These are phyloP conservation scores for Acacia concinna DNA, from an alignment of 331 rosid genomes.

Conservation along the genomic window DNA sequence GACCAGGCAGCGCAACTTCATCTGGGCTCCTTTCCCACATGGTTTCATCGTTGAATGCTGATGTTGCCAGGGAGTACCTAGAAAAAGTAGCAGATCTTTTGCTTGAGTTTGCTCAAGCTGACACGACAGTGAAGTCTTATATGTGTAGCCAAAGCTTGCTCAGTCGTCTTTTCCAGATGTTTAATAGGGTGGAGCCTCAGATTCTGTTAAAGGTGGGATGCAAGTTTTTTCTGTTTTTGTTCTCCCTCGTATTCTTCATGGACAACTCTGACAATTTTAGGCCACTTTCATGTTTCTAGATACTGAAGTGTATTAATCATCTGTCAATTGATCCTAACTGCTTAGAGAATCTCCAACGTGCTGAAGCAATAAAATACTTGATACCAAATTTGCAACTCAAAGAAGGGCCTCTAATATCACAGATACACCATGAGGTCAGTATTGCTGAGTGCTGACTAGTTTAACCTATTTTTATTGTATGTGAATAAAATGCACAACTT, in stretches of 20 bases:
- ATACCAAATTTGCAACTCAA: slow-evolving; percentile 97
- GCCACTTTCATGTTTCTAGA: slow-evolving; percentile 48
- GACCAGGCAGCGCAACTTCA: slow-evolving; percentile 98
- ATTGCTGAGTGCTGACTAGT: slow-evolving; percentile 32
- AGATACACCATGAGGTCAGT: slow-evolving; percentile 87
- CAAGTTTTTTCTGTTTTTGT: slow-evolving; percentile 1
- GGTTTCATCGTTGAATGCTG: slow-evolving; percentile 92
- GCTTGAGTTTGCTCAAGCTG: slow-evolving; percentile 97
- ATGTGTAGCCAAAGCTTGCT: slow-evolving; percentile 99
- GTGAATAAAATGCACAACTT: slow-evolving; percentile 24
- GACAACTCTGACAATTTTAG: slow-evolving; percentile 25
- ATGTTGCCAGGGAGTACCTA: slow-evolving; percentile 92
- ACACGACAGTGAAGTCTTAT: slow-evolving; percentile 83
- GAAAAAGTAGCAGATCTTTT: slow-evolving; percentile 99
- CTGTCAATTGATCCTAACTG: slow-evolving; percentile 99
- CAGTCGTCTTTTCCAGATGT: slow-evolving; percentile 98
- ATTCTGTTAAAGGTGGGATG: slow-evolving; percentile 82
- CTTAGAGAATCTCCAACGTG: slow-evolving; percentile 98
- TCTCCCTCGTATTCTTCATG: slow-evolving; percentile 13
- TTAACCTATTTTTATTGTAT: slow-evolving; percentile 7
- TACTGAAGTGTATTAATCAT: slow-evolving; percentile 87
- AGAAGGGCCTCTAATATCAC: slow-evolving; percentile 93
- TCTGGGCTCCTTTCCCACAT: slow-evolving; percentile 96
- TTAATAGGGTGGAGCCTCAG: slow-evolving; percentile 95
- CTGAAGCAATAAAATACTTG: slow-evolving; percentile 95